A percentile compares a stretch with the other conserved stretches of the same genome.
These are phyloP conservation scores for Ophiostoma triangulosporum DNA, from an alignment of 2,329 filamentous ascomycete genomes.

Conservation along the genomic window DNA sequence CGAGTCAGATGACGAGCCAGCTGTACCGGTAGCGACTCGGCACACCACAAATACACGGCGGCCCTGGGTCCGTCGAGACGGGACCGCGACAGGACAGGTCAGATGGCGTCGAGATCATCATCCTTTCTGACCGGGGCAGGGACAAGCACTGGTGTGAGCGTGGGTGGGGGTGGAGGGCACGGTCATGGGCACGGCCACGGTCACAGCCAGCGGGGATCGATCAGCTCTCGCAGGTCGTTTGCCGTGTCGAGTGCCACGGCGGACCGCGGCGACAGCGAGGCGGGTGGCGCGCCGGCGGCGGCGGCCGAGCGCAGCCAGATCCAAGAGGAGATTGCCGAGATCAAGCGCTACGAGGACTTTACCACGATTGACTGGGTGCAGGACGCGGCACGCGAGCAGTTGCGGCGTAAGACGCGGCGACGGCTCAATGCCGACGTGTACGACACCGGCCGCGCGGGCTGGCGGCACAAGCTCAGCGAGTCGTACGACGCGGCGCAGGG, in stretches of 20 bases:
- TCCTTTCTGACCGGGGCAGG: neutral
- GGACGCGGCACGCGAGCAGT: constrained; percentile 82
- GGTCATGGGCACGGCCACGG: neutral
- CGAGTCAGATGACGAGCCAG: neutral
- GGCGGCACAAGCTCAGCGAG: constrained; percentile 69
- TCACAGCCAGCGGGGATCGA: neutral
- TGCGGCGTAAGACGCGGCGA: constrained; percentile 62
- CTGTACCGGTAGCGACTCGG: neutral
- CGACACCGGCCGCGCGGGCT: constrained; percentile 53
- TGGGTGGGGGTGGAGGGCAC: neutral
- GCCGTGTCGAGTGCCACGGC: constrained; percentile 46
- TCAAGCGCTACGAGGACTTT: constrained; percentile 98
- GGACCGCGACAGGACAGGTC: neutral
- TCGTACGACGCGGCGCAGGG: constrained; percentile 93
- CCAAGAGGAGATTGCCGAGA: constrained; percentile 91
- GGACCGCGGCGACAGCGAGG: constrained; percentile 30
- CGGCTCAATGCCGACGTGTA: constrained; percentile 60
- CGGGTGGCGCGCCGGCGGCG: constrained; percentile 30
- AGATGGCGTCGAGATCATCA: neutral
- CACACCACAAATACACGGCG: neutral
- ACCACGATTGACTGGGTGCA: constrained; percentile 99
- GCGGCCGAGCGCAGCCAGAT: constrained; percentile 43
- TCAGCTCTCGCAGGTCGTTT: neutral
- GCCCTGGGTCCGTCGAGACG: neutral
- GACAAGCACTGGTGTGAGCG: neutral